Evolutionary conservation across 495 filamentous ascomycete genomes (phyloP).

Genomic region (Talaromyces adpressus): DNA sequence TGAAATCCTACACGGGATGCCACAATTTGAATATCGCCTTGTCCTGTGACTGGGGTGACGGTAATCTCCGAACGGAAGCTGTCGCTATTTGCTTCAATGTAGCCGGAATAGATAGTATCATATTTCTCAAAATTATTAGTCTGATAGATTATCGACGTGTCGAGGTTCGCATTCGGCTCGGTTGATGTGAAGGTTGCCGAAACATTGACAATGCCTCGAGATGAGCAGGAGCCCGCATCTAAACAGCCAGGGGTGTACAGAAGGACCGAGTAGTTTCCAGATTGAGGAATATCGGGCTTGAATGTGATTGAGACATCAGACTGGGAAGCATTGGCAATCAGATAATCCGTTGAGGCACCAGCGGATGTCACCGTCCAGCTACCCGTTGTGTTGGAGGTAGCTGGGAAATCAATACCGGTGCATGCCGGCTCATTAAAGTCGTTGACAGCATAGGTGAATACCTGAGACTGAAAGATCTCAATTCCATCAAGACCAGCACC

Average conservation of each 20-base stretch:
- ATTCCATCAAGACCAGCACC: slow-evolving; percentile 87
- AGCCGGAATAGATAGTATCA: slow-evolving; percentile 79
- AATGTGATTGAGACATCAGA: slow-evolving; percentile 60
- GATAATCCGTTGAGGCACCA: slow-evolving; percentile 61
- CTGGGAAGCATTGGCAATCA: slow-evolving; percentile 57
- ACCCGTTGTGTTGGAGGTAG: slow-evolving; percentile 60
- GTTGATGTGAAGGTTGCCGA: slow-evolving; percentile 60
- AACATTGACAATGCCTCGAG: slow-evolving; percentile 72
- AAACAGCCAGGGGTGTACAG: slow-evolving; percentile 87
- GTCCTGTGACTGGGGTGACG: slow-evolving; percentile 58
- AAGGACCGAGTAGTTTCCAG: slow-evolving; percentile 81
- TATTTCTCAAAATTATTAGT: slow-evolving; percentile 94
- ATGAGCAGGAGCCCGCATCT: slow-evolving; percentile 67
- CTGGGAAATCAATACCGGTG: slow-evolving; percentile 55
- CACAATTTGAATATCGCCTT: slow-evolving; percentile 68
- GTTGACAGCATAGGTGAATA: slow-evolving; percentile 75
- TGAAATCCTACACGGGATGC: slow-evolving; percentile 80
- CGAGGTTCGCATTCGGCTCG: slow-evolving; percentile 29
- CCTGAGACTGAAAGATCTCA: slow-evolving; percentile 81
- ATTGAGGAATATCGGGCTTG: slow-evolving; percentile 75
- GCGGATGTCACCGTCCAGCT: slow-evolving; percentile 64
- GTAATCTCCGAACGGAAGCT: slow-evolving; percentile 79
- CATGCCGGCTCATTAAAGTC: slow-evolving; percentile 87
- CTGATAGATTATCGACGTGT: slow-evolving; percentile 58
- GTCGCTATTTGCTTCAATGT: slow-evolving; percentile 66